A percentile compares a stretch with the other conserved stretches of the same genome.
These are phyloP conservation scores for Tricholoma matsutake DNA, from an alignment of 768 basidiomycete species.

Conservation along the genomic window DNA sequence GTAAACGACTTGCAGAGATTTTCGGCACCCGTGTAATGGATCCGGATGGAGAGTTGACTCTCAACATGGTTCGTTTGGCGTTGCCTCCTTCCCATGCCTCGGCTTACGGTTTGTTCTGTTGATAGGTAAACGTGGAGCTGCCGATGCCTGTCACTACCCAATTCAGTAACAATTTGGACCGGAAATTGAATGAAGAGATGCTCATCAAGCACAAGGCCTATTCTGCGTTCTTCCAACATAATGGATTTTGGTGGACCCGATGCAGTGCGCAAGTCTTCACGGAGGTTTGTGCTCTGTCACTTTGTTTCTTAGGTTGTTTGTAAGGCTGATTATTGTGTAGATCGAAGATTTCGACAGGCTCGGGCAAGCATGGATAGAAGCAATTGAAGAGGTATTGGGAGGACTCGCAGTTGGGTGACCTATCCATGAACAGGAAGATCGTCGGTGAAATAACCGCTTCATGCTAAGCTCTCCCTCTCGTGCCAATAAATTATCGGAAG, in stretches of 20 bases:
- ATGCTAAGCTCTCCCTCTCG: no score
- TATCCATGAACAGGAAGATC: neutral
- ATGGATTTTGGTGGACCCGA: slow-evolving; percentile 44
- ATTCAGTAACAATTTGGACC: slow-evolving; percentile 19
- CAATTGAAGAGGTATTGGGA: slow-evolving; percentile 31
- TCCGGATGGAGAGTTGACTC: slow-evolving; percentile 56
- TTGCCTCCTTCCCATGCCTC: neutral
- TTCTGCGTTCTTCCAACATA: slow-evolving; percentile 33
- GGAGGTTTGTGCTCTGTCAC: slow-evolving; percentile 29
- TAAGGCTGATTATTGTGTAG: slow-evolving; percentile 17
- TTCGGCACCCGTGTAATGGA: slow-evolving; percentile 69
- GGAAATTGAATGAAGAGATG: slow-evolving; percentile 28
- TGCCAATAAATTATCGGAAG: no score
- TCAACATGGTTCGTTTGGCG: slow-evolving; percentile 59
- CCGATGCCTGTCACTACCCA: slow-evolving; percentile 28
- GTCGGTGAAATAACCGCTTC: no score
- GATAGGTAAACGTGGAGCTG: slow-evolving; percentile 39
- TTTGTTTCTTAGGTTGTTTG: neutral
- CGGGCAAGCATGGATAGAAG: slow-evolving; percentile 32
- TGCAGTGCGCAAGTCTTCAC: slow-evolving; percentile 47
- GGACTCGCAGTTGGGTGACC: slow-evolving; percentile 17
- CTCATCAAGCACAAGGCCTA: slow-evolving; percentile 34
- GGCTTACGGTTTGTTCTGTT: neutral
- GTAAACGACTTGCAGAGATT: slow-evolving; percentile 56
- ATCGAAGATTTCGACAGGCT: slow-evolving; percentile 41